Evolutionary conservation across 371 early-diverging fungal genomes (phyloP).

Genomic region (Mortierella sp.): DNA sequence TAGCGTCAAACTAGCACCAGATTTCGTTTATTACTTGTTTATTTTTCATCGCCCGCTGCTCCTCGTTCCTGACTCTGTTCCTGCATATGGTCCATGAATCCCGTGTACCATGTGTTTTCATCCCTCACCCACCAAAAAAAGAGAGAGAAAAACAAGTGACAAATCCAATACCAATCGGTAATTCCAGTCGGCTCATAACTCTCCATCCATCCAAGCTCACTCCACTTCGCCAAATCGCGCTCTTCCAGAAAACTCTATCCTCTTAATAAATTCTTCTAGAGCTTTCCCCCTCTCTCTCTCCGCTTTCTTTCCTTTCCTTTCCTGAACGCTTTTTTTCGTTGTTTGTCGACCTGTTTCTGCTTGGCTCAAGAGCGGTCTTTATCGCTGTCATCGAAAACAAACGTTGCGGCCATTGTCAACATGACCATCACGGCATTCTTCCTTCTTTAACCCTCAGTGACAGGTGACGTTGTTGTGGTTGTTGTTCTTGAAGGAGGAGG

Average conservation of each 20-base stretch:
- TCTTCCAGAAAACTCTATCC: background rate
- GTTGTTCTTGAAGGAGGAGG: background rate
- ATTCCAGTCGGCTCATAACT: background rate
- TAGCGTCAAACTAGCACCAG: background rate
- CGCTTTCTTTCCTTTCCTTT: background rate
- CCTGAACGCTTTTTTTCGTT: background rate
- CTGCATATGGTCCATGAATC: background rate
- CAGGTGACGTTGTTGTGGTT: background rate
- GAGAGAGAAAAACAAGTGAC: background rate
- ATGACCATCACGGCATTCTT: background rate
- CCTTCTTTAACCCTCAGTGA: background rate
- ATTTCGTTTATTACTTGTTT: background rate
- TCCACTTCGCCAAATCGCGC: background rate
- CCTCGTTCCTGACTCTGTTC: background rate
- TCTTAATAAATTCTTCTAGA: background rate
- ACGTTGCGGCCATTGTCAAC: background rate
- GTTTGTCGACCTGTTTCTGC: no score
- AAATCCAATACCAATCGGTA: background rate
- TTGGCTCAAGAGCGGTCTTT: background rate
- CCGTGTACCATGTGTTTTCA: background rate
- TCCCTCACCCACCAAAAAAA: background rate
- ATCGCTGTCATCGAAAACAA: background rate
- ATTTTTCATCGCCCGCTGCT: constrained; percentile 6
- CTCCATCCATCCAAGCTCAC: background rate
- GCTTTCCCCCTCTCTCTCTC: background rate